Conservation (phyloP, 1,139 yeast genomes). For the Saccharomyces hybrid region DNA sequence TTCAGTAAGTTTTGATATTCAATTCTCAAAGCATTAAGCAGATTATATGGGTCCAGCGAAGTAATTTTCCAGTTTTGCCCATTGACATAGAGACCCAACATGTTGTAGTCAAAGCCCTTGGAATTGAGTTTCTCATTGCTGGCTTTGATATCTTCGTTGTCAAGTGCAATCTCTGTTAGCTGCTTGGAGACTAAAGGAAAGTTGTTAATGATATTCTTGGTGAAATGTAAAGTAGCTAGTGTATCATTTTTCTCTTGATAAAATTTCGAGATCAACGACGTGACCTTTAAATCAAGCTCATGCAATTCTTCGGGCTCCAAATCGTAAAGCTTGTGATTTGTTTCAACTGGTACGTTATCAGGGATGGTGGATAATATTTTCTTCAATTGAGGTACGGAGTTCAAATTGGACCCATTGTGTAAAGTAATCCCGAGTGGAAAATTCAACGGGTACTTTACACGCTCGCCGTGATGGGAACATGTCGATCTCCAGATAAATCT, state of each 20-base stretch:
- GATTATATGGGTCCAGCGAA: conserved; percentile 15
- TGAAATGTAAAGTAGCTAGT: conserved; percentile 30
- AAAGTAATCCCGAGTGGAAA: conserved; percentile 4
- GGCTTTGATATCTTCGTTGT: conserved; percentile 8
- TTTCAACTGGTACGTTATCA: conserved; percentile 1
- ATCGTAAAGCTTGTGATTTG: conserved; percentile 26
- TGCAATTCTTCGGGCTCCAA: conserved; percentile 34
- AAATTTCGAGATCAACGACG: conserved; percentile 37
- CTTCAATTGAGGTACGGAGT: not conserved
- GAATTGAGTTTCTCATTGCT: conserved; percentile 12
- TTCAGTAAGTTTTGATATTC: conserved; percentile 15
- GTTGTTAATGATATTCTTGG: conserved; percentile 38
- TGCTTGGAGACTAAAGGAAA: conserved; percentile 43
- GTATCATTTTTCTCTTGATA: conserved; percentile 21
- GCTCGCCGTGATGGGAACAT: conserved; percentile 9
- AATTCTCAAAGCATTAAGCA: conserved; percentile 14
- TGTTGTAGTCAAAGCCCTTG: conserved; percentile 24
- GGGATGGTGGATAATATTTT: not conserved
- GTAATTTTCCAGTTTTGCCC: conserved; percentile 41
- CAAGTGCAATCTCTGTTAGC: conserved; percentile 13
- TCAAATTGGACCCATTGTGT: not conserved
- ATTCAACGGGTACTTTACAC: not conserved
- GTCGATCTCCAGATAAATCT: conserved; percentile 71
- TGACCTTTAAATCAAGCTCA: conserved; percentile 40
- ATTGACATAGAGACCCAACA: conserved; percentile 50